Base-by-base conservation (phyloP, 441 rosid genomes). In the Theobroma grandiflorum region DNA sequence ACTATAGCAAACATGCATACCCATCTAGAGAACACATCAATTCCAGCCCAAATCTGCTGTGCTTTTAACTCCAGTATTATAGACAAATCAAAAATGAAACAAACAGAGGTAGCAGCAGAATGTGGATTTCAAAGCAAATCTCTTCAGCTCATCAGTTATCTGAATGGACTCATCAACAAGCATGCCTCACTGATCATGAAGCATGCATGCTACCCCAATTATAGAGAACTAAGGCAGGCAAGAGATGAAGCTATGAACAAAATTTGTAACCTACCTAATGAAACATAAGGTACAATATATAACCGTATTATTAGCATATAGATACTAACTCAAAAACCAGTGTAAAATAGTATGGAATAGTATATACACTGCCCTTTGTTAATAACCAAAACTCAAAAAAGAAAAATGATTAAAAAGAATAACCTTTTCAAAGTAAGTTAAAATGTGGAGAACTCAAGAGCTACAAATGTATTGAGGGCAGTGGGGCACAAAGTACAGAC, bases 11-110 rank as follows among this genome's bases (percentile, higher is more conserved):
- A 87, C 73, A 91, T 82, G 86, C 78, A 90, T 79, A 87, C 49
- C 80, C 91, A 93, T 82, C 85, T 89, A 90, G 84, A 87, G 85
- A 84, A 88, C 82, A 88, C 84, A 88, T 88, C 90, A 80, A 85
- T 89, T 85, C 91, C 86, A 83, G 83, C 86, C 87, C 88, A 87
- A 78, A 80, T 87, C 92, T 82, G 90, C 92, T 78, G 90, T 89
- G 85, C 84, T 82, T 85, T 84, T 84, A 82, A 89, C 91, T 85
- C 88, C 90, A 82, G 80, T 85, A 55, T 84, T 74, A 81, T 71
- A 81, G 79, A 82, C 71, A 79, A 72, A 75, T 68, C 83, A 84
- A 82, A 74, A 47, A 82, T 73, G 76, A 76, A 81, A 84, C 84
- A 82, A 81, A 87, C 79, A 84, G 77, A 79, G 69, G 82, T 81